These are phyloP conservation scores for Trichoderma orchidacearum DNA, from an alignment of 495 filamentous ascomycete genomes.

Conservation along the genomic window DNA sequence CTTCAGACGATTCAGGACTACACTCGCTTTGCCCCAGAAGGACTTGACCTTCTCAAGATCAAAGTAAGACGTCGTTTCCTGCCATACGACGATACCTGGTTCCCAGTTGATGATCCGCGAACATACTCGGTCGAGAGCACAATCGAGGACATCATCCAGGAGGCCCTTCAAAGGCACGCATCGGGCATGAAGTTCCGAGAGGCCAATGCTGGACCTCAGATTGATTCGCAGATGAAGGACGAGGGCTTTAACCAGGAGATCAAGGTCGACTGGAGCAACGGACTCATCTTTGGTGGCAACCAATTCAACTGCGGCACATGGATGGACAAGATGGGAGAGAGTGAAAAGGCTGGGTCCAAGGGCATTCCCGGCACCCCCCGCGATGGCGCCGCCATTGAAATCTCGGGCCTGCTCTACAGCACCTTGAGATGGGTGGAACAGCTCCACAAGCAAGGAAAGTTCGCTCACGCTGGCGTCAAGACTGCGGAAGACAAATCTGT, in stretches of 20 bases:
- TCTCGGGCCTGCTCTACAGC: slow-evolving; percentile 85
- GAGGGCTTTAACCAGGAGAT: slow-evolving; percentile 88
- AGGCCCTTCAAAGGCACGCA: slow-evolving; percentile 84
- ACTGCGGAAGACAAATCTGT: slow-evolving; percentile 44
- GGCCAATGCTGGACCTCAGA: slow-evolving; percentile 75
- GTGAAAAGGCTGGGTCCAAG: slow-evolving; percentile 76
- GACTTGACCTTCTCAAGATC: slow-evolving; percentile 58
- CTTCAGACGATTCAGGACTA: slow-evolving; percentile 93
- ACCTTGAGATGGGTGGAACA: slow-evolving; percentile 64
- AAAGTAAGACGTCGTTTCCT: slow-evolving; percentile 77
- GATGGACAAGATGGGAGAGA: slow-evolving; percentile 99
- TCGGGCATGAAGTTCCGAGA: slow-evolving; percentile 80
- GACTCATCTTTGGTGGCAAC: slow-evolving; percentile 86
- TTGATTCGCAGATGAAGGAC: slow-evolving; percentile 88
- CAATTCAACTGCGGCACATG: slow-evolving; percentile 95
- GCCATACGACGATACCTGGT: slow-evolving; percentile 92
- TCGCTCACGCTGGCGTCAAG: slow-evolving; percentile 57
- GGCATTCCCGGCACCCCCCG: slow-evolving; percentile 91
- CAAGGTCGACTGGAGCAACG: slow-evolving; percentile 82
- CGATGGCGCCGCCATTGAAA: slow-evolving; percentile 91
- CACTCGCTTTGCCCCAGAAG: slow-evolving; percentile 67
- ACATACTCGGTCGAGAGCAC: slow-evolving; percentile 76
- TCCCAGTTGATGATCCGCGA: slow-evolving; percentile 60
- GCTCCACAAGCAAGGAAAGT: slow-evolving; percentile 51
- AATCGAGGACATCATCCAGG: slow-evolving; percentile 80